Evolutionary conservation across 768 basidiomycete species (phyloP).

Genomic region (Ramaria rubella): DNA sequence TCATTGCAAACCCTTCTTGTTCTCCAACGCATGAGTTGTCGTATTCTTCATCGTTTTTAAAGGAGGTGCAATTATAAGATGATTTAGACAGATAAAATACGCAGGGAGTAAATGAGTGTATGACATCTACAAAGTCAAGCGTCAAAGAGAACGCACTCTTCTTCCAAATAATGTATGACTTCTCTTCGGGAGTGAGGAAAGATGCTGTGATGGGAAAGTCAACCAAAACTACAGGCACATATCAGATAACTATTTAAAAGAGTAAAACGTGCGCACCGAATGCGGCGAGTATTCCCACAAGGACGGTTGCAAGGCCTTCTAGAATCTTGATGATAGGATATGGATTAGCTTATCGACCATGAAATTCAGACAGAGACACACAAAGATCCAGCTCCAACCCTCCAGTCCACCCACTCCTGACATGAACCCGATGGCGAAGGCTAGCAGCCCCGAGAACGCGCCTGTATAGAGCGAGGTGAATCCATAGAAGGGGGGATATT

Average conservation of each 20-base stretch:
- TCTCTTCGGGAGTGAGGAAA: conserved; percentile 58
- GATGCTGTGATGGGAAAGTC: conserved; percentile 54
- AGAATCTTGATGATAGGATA: conserved; percentile 36
- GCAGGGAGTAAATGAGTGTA: background rate
- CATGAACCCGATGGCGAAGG: conserved; percentile 51
- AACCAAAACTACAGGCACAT: conserved; percentile 39
- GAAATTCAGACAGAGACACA: conserved; percentile 23
- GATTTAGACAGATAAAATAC: background rate
- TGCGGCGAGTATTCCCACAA: conserved; percentile 47
- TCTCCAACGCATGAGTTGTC: conserved; percentile 52
- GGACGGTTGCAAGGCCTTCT: conserved; percentile 57
- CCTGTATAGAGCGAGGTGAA: too few relatives aligned
- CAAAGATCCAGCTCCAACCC: conserved; percentile 69
- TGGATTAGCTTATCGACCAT: background rate
- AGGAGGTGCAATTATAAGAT: background rate
- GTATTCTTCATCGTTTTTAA: conserved; percentile 33
- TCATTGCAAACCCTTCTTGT: conserved; percentile 51
- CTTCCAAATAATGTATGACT: conserved; percentile 44
- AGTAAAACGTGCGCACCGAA: conserved; percentile 30
- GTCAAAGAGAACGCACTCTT: conserved; percentile 37
- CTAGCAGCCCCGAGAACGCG: conserved; percentile 55
- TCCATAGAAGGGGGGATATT: too few relatives aligned
- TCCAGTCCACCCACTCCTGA: conserved; percentile 35
- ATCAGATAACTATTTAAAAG: background rate
- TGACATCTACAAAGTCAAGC: background rate